phyloP scores from a whole-genome alignment of 2,329 filamentous ascomycete genomes.

The Colletotrichum gloeosporioides region DNA sequence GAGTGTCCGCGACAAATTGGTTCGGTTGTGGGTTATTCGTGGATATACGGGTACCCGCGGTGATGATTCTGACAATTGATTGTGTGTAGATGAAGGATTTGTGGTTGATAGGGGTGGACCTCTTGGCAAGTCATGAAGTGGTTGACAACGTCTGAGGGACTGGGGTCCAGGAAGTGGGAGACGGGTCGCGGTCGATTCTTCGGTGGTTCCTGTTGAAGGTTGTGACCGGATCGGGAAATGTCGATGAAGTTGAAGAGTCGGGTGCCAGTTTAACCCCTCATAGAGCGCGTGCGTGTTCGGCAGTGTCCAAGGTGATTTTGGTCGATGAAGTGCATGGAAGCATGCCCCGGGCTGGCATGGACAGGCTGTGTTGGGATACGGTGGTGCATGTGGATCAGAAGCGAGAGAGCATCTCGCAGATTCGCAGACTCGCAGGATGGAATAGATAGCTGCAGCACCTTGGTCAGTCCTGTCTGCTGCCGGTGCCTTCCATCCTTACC shows the following conservation, averaged over 20 bases:
- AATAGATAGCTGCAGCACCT: background rate
- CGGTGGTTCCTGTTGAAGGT: background rate
- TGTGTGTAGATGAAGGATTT: background rate
- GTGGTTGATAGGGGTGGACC: background rate
- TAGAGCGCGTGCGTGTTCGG: background rate
- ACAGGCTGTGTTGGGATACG: background rate
- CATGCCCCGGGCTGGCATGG: conserved; percentile 6
- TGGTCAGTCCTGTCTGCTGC: background rate
- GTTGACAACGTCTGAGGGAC: background rate
- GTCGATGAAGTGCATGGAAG: conserved; percentile 6
- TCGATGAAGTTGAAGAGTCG: background rate
- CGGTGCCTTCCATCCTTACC: background rate
- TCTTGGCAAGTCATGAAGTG: conserved; percentile 3
- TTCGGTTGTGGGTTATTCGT: background rate
- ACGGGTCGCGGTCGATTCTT: background rate
- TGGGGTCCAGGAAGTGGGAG: background rate
- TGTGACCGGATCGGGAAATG: background rate
- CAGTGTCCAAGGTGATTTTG: background rate
- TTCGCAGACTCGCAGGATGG: background rate
- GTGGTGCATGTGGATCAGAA: background rate
- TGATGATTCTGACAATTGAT: background rate
- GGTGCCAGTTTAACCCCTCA: background rate
- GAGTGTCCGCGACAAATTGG: background rate
- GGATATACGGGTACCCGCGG: background rate
- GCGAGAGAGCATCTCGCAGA: background rate